phyloP scores from a whole-genome alignment of 2,329 filamentous ascomycete species.

The Colletotrichum noveboracense region DNA sequence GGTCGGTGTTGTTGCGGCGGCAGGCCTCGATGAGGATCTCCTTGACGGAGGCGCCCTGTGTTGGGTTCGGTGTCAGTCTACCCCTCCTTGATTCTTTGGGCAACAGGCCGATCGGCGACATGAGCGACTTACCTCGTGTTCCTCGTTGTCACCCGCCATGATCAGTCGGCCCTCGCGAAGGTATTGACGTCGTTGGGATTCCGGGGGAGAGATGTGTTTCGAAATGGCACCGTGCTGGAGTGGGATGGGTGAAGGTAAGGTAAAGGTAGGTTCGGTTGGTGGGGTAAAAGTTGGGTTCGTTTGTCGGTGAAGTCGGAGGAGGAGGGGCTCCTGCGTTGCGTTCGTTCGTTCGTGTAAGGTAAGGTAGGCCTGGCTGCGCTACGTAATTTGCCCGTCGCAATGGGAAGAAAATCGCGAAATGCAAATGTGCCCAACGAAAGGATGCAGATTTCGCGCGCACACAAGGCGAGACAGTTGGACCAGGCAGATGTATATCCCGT shows the following conservation, averaged over 20 bases:
- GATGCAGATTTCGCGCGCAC: background rate
- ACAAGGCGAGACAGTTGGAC: background rate
- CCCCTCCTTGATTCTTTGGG: background rate
- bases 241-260: background rate
- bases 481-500: background rate
- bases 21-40: slow-evolving; percentile 93
- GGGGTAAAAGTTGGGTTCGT: background rate
- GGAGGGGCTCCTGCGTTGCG: background rate
- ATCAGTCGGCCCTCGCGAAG: background rate
- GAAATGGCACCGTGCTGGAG: background rate
- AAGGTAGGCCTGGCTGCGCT: background rate
- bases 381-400: background rate
- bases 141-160: slow-evolving; percentile 35
- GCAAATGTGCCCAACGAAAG: background rate
- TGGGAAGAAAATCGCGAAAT: background rate
- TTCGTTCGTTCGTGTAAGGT: background rate
- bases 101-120: background rate
- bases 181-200: background rate
- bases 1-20: slow-evolving; percentile 88
- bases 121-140: slow-evolving; percentile 38
- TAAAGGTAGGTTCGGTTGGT: background rate
- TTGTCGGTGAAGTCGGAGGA: background rate
- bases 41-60: slow-evolving; percentile 80
- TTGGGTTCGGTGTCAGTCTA: background rate
- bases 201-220: background rate